phyloP scores from a whole-genome alignment of 2,329 filamentous ascomycete species.

The Fusarium piperis region DNA sequence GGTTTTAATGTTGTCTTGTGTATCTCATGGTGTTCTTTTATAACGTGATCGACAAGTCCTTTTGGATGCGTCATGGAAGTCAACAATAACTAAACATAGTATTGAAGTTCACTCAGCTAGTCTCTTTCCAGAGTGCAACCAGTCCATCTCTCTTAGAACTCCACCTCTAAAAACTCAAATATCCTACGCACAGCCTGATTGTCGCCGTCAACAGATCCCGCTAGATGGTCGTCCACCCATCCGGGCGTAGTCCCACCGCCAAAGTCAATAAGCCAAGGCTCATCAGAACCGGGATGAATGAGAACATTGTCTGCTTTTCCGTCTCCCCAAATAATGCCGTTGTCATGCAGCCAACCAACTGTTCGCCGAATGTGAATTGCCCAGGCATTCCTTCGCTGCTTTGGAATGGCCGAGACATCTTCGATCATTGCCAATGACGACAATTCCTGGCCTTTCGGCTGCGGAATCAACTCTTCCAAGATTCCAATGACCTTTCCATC shows the following conservation, averaged over 20 bases:
- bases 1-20: no score
- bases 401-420: background rate
- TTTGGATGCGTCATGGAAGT: no score
- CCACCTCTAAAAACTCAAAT: conserved; percentile 7
- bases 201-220: conserved; percentile 16
- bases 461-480: conserved; percentile 1
- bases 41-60: no score
- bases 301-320: conserved; percentile 27
- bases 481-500: conserved; percentile 4
- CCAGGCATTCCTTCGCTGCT: conserved; percentile 5
- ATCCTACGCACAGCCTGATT: conserved; percentile 19
- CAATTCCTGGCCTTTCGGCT: background rate
- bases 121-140: background rate
- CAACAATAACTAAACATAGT: no score
- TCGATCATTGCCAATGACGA: background rate
- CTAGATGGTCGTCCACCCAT: conserved; percentile 20
- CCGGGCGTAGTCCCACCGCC: conserved; percentile 17
- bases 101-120: no score
- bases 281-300: conserved; percentile 11
- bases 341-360: conserved; percentile 9
- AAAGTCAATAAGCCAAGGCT: conserved; percentile 26
- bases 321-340: conserved; percentile 24
- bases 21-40: no score
- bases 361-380: conserved; percentile 16
- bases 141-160: background rate